Evolutionary conservation across 768 basidiomycete species (phyloP), one percentile per base, ranked within the genome.

Genomic region (Pleurotus tuoliensis): DNA sequence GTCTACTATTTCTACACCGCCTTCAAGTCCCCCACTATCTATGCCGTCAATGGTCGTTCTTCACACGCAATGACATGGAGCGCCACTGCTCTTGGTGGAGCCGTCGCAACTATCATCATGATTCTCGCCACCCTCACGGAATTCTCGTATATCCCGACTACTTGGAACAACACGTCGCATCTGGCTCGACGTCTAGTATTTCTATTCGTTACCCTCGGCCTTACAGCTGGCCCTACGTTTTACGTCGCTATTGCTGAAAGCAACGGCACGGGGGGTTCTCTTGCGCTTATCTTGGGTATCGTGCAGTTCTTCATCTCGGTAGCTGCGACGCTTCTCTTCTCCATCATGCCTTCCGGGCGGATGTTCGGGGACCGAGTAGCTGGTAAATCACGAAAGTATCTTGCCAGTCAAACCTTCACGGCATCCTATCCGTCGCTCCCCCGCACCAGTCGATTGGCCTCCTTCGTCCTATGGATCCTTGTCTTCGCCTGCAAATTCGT

Each of bases 281-380:
- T 96, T 13, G 81, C 97, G 3, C 82, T 93, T 65, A 98, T 98
- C 73, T 83, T 98, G 64, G 92, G 92, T 62, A 92, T 98, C 62
- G 92, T 96, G 6, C 96, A 99, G 65, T 98, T 98, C 76, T 93
- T 87, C 76, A 92, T 98, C 57, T 91, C 95, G 22, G 87, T 93
- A 49, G 73, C 86, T 54, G 92, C 89, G 6, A 92, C 92, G 1
- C 74, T 95, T 52, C 79, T 95, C 6, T 98, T 98, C 69, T 83
- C 92, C 22, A 79, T 92, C 66, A 84, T 99, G 73, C 97, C 97
- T 0, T 97, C 94, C 1, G 97, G 94, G 0, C 86, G 96, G 16
- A 98, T 98, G 94, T 99, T 99, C 66, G 97, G 97, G 30, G 97
- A 99, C 69, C 85, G 96, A 55, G 97, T 99, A 0, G 92, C 90